These are phyloP conservation scores for Blastobotrys petasosporus DNA, from an alignment of 1,139 yeast genomes.

Conservation along the genomic window DNA sequence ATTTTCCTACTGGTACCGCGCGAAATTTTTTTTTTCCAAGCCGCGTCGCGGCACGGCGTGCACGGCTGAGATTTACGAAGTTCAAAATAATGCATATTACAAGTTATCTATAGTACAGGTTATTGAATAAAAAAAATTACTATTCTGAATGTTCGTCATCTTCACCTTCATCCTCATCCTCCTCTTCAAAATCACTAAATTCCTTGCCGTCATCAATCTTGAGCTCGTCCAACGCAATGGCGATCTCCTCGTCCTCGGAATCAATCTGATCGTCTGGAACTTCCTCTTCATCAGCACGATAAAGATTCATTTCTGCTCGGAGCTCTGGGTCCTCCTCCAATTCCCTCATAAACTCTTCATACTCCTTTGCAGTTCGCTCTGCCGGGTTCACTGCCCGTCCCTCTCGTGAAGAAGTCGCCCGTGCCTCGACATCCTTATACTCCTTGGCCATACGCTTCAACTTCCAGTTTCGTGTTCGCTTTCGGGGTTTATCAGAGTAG, in stretches of 20 bases:
- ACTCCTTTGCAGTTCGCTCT: constrained; percentile 86
- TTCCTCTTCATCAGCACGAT: constrained; percentile 46
- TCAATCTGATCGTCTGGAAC: constrained; percentile 26
- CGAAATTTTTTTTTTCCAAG: background rate
- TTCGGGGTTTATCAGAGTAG: constrained; percentile 70
- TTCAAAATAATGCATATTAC: too few species aligned
- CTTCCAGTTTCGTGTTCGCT: constrained; percentile 79
- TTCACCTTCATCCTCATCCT: constrained; percentile 48
- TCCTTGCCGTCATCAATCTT: constrained; percentile 16
- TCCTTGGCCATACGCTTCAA: constrained; percentile 98
- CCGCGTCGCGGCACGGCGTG: too few species aligned
- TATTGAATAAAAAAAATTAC: background rate
- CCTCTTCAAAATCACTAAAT: constrained; percentile 40
- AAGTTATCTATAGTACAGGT: too few species aligned
- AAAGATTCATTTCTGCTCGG: constrained; percentile 78
- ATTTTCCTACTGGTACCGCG: too few species aligned
- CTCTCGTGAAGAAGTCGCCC: constrained; percentile 42
- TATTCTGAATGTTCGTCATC: constrained; percentile 39
- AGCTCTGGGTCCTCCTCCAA: constrained; percentile 92
- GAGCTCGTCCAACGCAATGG: constrained; percentile 14
- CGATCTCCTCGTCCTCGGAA: constrained; percentile 23
- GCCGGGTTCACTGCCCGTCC: constrained; percentile 44
- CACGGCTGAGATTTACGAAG: background rate
- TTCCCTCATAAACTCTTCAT: constrained; percentile 74
- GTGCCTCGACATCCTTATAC: constrained; percentile 52